Base-by-base conservation (phyloP, 139 green algal genomes). In the Coelastrella sp. region DNA sequence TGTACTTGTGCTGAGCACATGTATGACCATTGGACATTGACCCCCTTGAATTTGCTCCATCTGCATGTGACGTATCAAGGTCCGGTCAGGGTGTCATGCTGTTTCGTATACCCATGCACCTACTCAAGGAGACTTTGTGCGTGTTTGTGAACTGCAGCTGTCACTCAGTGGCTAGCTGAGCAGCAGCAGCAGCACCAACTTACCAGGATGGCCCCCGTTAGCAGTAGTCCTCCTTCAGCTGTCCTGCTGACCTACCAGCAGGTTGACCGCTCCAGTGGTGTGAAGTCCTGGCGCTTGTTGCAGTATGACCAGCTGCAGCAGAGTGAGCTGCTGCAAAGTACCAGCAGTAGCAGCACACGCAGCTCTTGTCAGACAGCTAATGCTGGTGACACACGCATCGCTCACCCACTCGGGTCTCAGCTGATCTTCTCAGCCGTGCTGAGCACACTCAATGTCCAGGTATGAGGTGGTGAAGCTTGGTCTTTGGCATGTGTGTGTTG, bases 361-460 rank as follows among this genome's bases (percentile, higher is more conserved):
- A n/a, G n/a, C n/a, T n/a, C n/a, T n/a, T n/a, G n/a, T n/a, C n/a
- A n/a, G n/a, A n/a, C n/a, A n/a, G n/a, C n/a, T n/a, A n/a, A n/a
- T n/a, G n/a, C n/a, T n/a, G 80, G 32, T 86, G n/a, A 22, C 59
- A 59, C n/a, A 7, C n/a, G 13, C 10, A 23, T 86, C 11, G n/a
- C 77, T 57, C 81, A 87, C 17, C 81, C 81, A 4, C 64, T 87
- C 13, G 81, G 81, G 16, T 23, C 81, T 3, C 81, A 87, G 81
- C 11, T 87, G 13, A 64, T 17, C 8, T 87, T 87, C 64, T 74
- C 81, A 54, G 64, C 61, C 54, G 13, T 64, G 10, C 76, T 58
- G 13, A 83, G 13, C 76, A 83, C 47, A 11, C 17, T 64, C 10
- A 7, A 65, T 23, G 5, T 61, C 0, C 7, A 64, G 76, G 47